Base-by-base conservation (phyloP, 2,329 filamentous ascomycete species). In the Cytospora mali region DNA sequence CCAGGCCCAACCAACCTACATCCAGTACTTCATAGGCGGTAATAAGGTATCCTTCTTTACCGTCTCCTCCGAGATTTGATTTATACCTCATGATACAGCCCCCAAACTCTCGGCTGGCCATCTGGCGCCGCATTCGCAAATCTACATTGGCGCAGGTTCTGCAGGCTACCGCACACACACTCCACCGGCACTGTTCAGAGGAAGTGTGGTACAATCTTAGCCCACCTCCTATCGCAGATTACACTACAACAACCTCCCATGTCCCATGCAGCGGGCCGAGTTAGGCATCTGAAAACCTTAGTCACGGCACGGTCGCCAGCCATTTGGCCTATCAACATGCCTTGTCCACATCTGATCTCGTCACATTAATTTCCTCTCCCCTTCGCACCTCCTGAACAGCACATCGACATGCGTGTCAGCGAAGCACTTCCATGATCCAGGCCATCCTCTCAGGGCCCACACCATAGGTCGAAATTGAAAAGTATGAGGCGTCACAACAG, bases 251-350 rank as follows among this genome's bases (percentile, higher is more conserved):
- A 46, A 46, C n/a, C 9, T 23, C 42, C 42, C 42, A 23, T 46
- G 42, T 46, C 10, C 23, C 53, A 31, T 56, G 59, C 53, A 51
- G 46, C 31, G 50, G 49, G 27, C 60, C 53, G 48, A 58, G 54
- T 53, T 50, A 46, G 50, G 33, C 35, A 23, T 18, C 11, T 52
- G 60, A 57, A 46, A 50, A 46, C 10, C 21, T 9, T n/a, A n/a
- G 42, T 2, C 42, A 46, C 42, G 42, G 42, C 42, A 46, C 6
- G 42, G 42, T 46, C 42, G n/a, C 18, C 39, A 6, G 18, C n/a
- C 39, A 6, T n/a, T 18, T 42, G 39, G 39, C 39, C 39, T 42
- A 42, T 42, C n/a, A 42, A 21, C 18, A 10, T 42, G 39, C 39
- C 39, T 9, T 21, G 39, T 42, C 39, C 39, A 10, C 39, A 21